These are phyloP conservation scores for Pseudogymnoascus sp. DNA, from an alignment of 2,329 filamentous ascomycete genomes.

Conservation along the genomic window DNA sequence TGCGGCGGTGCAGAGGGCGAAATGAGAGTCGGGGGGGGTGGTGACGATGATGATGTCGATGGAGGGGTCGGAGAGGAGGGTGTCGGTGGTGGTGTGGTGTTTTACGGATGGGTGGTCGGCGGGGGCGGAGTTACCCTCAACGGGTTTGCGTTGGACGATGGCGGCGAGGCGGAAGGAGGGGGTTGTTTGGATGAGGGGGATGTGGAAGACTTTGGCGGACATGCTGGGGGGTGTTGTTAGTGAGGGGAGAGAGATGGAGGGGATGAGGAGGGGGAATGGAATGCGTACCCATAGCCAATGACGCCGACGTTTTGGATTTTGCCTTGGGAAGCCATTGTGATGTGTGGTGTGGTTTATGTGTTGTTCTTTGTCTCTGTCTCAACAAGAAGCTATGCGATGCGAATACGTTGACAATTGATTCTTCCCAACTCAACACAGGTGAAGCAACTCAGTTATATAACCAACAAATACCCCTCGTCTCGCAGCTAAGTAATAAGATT, in stretches of 20 bases:
- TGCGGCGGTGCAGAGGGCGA: conserved; percentile 53
- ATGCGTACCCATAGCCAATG: conserved; percentile 44
- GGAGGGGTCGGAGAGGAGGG: conserved; percentile 55
- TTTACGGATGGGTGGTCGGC: conserved; percentile 58
- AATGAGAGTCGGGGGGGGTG: conserved; percentile 66
- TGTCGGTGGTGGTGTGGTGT: conserved; percentile 54
- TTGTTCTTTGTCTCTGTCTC: not conserved
- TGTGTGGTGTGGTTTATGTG: not conserved
- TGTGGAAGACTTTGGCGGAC: conserved; percentile 74
- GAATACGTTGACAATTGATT: not conserved
- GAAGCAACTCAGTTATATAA: not conserved
- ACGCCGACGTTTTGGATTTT: conserved; percentile 48
- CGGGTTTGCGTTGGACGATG: conserved; percentile 67
- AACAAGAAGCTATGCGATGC: not conserved
- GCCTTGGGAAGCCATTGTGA: conserved; percentile 19
- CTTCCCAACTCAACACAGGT: not conserved
- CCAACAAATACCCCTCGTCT: not conserved
- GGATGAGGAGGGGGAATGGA: not conserved
- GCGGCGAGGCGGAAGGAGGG: conserved; percentile 60
- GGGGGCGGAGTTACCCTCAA: conserved; percentile 55
- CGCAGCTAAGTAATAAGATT: not conserved
- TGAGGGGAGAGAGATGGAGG: not conserved
- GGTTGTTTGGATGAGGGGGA: conserved; percentile 63
- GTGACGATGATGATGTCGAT: conserved; percentile 65
- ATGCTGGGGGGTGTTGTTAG: conserved; percentile 30